phyloP scores from a whole-genome alignment of 2,329 filamentous ascomycete species.

The Cryphonectria japonica region DNA sequence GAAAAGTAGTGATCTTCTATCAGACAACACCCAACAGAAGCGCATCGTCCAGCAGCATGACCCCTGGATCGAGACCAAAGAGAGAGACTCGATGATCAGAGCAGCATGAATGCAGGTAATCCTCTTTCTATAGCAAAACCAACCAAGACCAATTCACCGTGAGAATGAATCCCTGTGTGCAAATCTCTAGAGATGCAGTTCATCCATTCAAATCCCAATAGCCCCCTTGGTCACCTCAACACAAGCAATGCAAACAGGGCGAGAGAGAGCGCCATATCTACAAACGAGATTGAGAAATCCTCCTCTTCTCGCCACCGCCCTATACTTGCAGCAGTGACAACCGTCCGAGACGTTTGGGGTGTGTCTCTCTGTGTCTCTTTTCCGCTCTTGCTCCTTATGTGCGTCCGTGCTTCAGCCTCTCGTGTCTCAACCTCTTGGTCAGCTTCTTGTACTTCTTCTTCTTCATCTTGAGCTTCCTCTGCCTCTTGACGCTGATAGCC shows the following conservation, averaged over 20 bases:
- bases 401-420: conserved; percentile 82
- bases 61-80: not conserved
- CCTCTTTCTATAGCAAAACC: conserved; percentile 18
- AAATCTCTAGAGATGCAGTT: conserved; percentile 21
- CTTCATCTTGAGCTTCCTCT: conserved; percentile 98
- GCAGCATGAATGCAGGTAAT: conserved; percentile 12
- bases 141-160: not conserved
- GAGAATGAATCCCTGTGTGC: not conserved
- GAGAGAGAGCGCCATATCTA: not conserved
- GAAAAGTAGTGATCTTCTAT: not conserved
- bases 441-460: conserved; percentile 99
- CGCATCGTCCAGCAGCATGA: not conserved
- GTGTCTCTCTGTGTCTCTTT: not conserved
- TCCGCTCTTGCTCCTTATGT: conserved; percentile 45
- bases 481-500: conserved; percentile 87
- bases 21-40: not conserved
- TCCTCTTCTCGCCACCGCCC: not conserved
- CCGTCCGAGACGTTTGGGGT: not conserved
- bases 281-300: not conserved
- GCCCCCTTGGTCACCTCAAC: not conserved
- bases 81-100: not conserved
- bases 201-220: not conserved
- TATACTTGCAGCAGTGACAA: not conserved
- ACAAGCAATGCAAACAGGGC: not conserved
- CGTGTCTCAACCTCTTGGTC: conserved; percentile 86